Base-by-base conservation (phyloP, 1,139 yeast genomes). In the Blastobotrys petasosporus region DNA sequence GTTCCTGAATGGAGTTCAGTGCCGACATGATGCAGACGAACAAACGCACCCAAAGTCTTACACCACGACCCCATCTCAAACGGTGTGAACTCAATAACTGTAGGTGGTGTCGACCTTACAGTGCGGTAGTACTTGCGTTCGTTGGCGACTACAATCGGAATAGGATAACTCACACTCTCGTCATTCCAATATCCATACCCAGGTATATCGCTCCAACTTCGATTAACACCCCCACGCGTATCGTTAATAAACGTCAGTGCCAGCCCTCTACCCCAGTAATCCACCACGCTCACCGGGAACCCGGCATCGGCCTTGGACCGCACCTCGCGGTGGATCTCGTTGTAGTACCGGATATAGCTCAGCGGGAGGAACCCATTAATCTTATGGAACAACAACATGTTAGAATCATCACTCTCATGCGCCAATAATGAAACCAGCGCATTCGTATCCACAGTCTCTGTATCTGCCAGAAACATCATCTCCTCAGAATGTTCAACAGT, bases 61-160 rank as follows among this genome's bases (percentile, higher is more conserved):
- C 87, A 95, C 94, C 94, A 87, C 30, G 94, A 81, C 6, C 96
- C 96, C 65, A 87, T 63, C 66, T 88, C 96, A 57, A 69, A 85
- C 2, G 97, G 90, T 51, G 77, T 84, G 57, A 85, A 71, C 65
- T 88, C 97, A 52, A 85, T 79, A 12, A 83, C 73, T 1, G 95
- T 82, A 7, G 12, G 94, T 79, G 61, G 83, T 82, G 40, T 16
- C 77, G 79, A 9, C 92, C 12, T 79, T 73, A 23, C 33, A 17
- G 37, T 13, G 10, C 42, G 17, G 36, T 32, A 28, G 38, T 33
- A 28, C 25, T 39, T 45, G 67, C 94, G 74, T 49, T 92, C 92
- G 59, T 80, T 81, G 1, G 94, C 76, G 7, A 85, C 82, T 31
- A 85, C 75, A 48, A 88, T 79, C 15, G 96, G 95, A 70, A 82